Conservation (phyloP, 139 green algal species). For the Dunaliella sp. region DNA sequence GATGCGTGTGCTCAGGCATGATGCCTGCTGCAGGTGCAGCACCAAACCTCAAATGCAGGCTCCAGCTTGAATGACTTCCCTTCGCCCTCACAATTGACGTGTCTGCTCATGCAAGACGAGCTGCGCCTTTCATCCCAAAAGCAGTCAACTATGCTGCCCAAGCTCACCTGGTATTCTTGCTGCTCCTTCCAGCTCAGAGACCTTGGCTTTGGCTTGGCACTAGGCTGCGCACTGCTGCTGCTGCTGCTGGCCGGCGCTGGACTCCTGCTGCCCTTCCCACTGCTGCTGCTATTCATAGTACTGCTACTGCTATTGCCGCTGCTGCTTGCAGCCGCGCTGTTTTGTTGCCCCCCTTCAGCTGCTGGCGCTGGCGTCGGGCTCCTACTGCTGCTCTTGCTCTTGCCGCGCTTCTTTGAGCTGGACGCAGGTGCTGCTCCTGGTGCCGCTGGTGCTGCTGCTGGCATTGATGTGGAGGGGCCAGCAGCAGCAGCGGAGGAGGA, state of each 20-base stretch:
- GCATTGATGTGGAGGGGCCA: slow-evolving; percentile 15
- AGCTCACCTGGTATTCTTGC: slow-evolving; percentile 42
- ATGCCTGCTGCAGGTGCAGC: not conserved
- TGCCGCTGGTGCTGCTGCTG: slow-evolving; percentile 2
- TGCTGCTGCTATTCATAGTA: slow-evolving; percentile 2
- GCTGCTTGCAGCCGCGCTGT: too few relatives aligned
- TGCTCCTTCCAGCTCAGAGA: slow-evolving; percentile 43
- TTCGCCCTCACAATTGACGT: not conserved
- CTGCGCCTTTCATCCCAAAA: not conserved
- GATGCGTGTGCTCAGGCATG: not conserved
- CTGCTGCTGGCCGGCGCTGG: slow-evolving; percentile 10
- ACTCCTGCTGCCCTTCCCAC: not conserved
- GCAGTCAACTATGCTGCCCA: not conserved
- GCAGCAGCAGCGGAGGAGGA: not conserved
- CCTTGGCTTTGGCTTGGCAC: slow-evolving; percentile 11
- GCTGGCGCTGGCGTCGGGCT: not conserved
- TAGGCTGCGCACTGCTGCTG: not conserved
- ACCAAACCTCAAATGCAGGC: not conserved
- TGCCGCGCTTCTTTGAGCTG: not conserved
- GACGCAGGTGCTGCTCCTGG: not conserved
- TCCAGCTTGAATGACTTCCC: not conserved
- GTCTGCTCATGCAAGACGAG: not conserved
- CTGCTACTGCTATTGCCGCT: slow-evolving; percentile 4
- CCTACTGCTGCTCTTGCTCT: not conserved
- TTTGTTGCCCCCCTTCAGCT: slow-evolving; percentile 13